A percentile compares a stretch with the other conserved stretches of the same genome.
Evolutionary conservation across 83 land plant genomes (phyloP).

Genomic region (Picea abies): DNA sequence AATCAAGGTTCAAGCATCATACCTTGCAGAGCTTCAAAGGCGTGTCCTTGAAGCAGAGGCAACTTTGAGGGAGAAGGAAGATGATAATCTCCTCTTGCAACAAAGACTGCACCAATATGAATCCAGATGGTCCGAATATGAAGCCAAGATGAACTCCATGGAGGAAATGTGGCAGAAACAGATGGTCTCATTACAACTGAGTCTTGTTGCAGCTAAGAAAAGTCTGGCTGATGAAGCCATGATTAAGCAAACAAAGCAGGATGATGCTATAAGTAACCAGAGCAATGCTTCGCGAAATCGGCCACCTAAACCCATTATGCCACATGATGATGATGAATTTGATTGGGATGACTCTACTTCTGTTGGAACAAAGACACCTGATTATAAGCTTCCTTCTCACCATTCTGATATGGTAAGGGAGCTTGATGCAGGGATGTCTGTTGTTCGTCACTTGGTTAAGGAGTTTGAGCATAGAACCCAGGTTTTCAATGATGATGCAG

Average conservation of each 20-base stretch:
- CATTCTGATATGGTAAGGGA: conserved; percentile 27
- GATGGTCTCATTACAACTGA: conserved; percentile 83
- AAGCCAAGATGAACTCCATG: conserved; percentile 82
- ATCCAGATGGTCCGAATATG: conserved; percentile 78
- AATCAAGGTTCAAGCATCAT: conserved; percentile 43
- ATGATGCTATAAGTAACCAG: conserved; percentile 19
- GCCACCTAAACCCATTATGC: conserved; percentile 26
- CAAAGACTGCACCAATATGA: conserved; percentile 75
- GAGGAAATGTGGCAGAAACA: conserved; percentile 96
- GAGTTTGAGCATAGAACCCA: conserved; percentile 91
- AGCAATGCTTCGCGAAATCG: conserved; percentile 15
- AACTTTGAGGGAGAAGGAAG: conserved; percentile 75
- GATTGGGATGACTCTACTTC: conserved; percentile 59
- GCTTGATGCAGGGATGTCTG: conserved; percentile 73
- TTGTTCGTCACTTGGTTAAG: conserved; percentile 71
- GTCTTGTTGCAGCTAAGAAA: conserved; percentile 46
- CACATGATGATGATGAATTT: conserved; percentile 38
- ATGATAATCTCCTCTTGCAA: conserved; percentile 68
- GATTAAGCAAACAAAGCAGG: conserved; percentile 16
- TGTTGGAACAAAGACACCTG: conserved; percentile 52
- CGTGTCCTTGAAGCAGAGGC: conserved; percentile 75
- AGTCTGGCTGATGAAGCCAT: conserved; percentile 41
- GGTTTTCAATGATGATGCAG: conserved; percentile 88
- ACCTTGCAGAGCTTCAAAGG: conserved; percentile 55
- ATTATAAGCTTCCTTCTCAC: conserved; percentile 17